phyloP scores from a whole-genome alignment of 192 early-diverging fungal genomes.

The Podila epicladia region DNA sequence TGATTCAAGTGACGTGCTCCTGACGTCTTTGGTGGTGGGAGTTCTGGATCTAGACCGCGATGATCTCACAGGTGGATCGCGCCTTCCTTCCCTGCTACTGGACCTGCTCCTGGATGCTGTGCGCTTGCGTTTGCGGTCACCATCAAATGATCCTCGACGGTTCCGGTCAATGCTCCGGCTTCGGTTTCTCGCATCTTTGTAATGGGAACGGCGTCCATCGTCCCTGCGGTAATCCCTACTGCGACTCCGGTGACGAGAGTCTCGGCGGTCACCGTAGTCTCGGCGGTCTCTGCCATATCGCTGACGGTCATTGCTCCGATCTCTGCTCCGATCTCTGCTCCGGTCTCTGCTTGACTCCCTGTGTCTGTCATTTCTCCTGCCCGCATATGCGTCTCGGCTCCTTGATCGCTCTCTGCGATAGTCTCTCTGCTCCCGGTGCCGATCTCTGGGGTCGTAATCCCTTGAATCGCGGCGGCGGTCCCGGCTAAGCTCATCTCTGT shows the following conservation, averaged over 20 bases:
- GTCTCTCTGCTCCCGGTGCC: not conserved
- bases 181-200: conserved; percentile 17
- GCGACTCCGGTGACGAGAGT: conserved; percentile 34
- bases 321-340: no score
- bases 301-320: no score
- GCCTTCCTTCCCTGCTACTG: conserved; percentile 26
- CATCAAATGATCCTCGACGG: conserved; percentile 7
- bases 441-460: conserved; percentile 19
- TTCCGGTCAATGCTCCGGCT: conserved; percentile 14
- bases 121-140: conserved; percentile 17
- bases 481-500: no score
- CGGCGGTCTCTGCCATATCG: conserved; percentile 9
- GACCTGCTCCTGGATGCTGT: conserved; percentile 20
- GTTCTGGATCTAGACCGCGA: conserved; percentile 6
- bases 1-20: not conserved
- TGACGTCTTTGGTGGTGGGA: conserved; percentile 4
- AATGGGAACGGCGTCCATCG: not conserved
- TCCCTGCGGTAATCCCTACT: conserved; percentile 33
- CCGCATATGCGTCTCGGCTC: conserved; percentile 14
- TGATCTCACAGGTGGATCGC: not conserved
- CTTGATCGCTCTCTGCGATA: conserved; percentile 19
- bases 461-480: no score
- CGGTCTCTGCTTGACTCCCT: conserved; percentile 11
- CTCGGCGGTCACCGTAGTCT: conserved; percentile 17
- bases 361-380: conserved; percentile 18